Base-by-base conservation (phyloP, 1,284 basidiomycete species). In the Peniophora sp. region DNA sequence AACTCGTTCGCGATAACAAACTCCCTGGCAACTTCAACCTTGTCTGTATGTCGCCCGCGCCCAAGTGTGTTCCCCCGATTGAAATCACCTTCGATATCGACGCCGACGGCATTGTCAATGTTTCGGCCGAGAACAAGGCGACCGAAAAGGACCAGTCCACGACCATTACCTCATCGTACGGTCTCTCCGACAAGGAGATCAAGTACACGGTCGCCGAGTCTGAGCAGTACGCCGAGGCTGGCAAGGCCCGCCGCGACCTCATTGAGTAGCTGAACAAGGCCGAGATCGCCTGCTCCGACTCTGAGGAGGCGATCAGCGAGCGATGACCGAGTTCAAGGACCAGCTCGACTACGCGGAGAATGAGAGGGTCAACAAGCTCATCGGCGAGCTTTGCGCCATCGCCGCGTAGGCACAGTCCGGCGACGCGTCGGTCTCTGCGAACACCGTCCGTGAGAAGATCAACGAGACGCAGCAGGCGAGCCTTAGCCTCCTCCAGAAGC, bases 11-110 rank as follows among this genome's bases (percentile, higher is more conserved):
- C 50, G 95, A 99, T 76, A 98, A 99, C 87, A 98, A 98, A 76
- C 73, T 98, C n/a, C 87, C 99, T 58, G 97, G 96, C 58, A 97
- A 97, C 78, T 99, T 99, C 85, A 95, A 97, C 76, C 88, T 99
- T 55, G 90, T 93, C 55, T 95, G 96, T 52, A 94, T 99, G 56
- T 95, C 96, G 42, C 96, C 96, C 41, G 96, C 95, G 14, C 92
- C 95, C 58, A 97, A 97, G 77, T 95, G 96, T 71, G 88, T 98
- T 54, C 96, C 96, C 59, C 96, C 98, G 72, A 94, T 99, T 60
- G 93, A 97, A 70, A 97, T 98, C 69, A 97, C 93, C 54, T 98
- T 98, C 66, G 96, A 98, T 72, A 97, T 98, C 57, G 95, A 98
- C 68, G 94, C 94, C 62, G 93, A 92, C 59, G 95, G 95, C 76